Evolutionary conservation across 768 basidiomycete species (phyloP).

Genomic region (Leccinum variicolor): DNA sequence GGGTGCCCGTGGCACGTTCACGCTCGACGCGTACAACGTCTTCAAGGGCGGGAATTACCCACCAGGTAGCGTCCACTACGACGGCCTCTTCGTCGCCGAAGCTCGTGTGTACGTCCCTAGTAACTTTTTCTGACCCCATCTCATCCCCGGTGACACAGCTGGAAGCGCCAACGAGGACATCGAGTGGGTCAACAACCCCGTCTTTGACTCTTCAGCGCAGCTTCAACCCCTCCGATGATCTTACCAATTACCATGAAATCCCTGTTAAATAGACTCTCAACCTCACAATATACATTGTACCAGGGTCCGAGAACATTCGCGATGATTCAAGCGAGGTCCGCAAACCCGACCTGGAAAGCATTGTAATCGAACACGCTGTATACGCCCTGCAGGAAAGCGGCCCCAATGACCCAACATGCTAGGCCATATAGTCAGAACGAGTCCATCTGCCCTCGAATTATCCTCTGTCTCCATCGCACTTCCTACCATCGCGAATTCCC

Average conservation of each 20-base stretch:
- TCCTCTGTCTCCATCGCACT: conserved; percentile 38
- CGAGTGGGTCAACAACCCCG: conserved; percentile 74
- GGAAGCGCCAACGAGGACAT: conserved; percentile 71
- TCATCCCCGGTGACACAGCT: conserved; percentile 37
- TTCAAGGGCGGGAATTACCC: conserved; percentile 72
- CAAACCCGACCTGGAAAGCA: no score
- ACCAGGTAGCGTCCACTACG: conserved; percentile 45
- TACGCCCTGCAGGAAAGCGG: no score
- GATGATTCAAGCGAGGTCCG: no score
- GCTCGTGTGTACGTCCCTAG: conserved; percentile 71
- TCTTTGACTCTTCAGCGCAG: no score
- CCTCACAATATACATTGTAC: no score
- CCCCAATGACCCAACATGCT: no score
- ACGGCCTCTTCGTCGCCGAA: conserved; percentile 78
- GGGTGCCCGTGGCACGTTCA: conserved; percentile 34
- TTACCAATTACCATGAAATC: no score
- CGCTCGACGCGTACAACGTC: conserved; percentile 73
- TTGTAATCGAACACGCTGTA: no score
- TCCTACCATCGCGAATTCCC: conserved; percentile 38
- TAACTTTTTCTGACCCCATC: not conserved
- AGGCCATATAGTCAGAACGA: no score
- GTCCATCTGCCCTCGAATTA: conserved; percentile 33
- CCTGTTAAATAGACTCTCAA: no score
- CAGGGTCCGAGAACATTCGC: no score
- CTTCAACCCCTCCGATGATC: no score